These are phyloP conservation scores for Solanum dulcamara DNA, from an alignment of 257 asterid genomes.

Conservation along the genomic window DNA sequence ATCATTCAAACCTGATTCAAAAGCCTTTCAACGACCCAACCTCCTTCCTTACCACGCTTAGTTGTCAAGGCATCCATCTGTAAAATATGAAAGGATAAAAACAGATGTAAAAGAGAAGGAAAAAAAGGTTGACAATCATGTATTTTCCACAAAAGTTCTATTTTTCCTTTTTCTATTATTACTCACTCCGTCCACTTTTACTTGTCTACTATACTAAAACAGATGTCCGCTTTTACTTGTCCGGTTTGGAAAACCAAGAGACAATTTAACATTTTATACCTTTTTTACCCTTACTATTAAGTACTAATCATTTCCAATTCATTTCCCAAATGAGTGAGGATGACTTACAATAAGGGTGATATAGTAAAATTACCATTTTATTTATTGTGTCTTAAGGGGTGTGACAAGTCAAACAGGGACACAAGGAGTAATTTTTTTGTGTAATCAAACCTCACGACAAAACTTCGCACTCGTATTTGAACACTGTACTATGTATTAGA, in stretches of 20 bases:
- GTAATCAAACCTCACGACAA: not conserved
- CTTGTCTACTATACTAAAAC: not conserved
- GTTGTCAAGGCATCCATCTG: slow-evolving; percentile 84
- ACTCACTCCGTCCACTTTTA: not conserved
- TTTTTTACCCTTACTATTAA: not conserved
- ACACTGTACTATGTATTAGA: not conserved
- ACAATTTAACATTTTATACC: too few species aligned
- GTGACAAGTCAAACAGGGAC: not conserved
- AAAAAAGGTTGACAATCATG: not conserved
- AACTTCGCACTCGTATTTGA: not conserved
- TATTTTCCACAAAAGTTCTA: not conserved
- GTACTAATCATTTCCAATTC: not conserved
- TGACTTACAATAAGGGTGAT: not conserved
- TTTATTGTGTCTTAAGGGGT: not conserved
- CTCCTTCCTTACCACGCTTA: slow-evolving; percentile 72
- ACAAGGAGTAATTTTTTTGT: not conserved
- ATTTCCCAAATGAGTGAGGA: not conserved
- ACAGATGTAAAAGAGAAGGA: not conserved
- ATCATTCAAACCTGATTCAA: slow-evolving; percentile 48
- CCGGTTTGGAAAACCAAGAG: not conserved
- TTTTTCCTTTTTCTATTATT: not conserved
- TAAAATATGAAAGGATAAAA: not conserved
- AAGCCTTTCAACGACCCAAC: slow-evolving; percentile 66
- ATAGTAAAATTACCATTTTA: not conserved
- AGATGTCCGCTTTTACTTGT: not conserved